Conservation (phyloP, 352 stramenopile genomes). For the Globisporangium carolinianum region DNA sequence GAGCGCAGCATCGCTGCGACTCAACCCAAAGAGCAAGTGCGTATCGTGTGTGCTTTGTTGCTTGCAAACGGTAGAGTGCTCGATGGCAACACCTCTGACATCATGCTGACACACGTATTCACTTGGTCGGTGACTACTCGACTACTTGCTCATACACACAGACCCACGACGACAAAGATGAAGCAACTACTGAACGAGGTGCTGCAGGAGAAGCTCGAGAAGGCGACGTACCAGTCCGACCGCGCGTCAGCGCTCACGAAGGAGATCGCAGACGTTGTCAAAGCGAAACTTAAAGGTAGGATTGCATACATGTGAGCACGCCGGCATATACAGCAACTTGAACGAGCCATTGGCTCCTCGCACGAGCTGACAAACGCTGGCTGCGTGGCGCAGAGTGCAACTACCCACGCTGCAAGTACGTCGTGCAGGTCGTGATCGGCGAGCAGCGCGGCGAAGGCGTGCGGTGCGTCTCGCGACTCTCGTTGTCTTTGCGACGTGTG, state of each 20-base stretch:
- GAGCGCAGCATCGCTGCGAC: conserved; percentile 31
- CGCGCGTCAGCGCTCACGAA: conserved; percentile 72
- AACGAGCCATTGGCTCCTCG: too few species aligned
- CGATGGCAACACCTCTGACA: too few species aligned
- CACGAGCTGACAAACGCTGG: not conserved
- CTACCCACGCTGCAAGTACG: conserved; percentile 85
- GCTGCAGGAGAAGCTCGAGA: conserved; percentile 61
- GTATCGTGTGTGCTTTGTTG: not conserved
- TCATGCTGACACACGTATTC: too few species aligned
- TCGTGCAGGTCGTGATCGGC: conserved; percentile 88
- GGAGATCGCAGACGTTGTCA: conserved; percentile 82
- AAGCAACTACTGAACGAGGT: conserved; percentile 67
- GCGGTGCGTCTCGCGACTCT: conserved; percentile 18
- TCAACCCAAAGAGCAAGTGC: conserved; percentile 55
- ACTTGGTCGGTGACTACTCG: not conserved
- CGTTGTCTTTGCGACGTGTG: too few species aligned
- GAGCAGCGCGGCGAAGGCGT: conserved; percentile 87
- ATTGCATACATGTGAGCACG: not conserved
- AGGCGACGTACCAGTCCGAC: conserved; percentile 64
- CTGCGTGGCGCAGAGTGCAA: conserved; percentile 30
- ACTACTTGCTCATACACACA: conserved; percentile 4
- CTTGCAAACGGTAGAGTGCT: not conserved
- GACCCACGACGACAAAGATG: conserved; percentile 75
- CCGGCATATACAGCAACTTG: too few species aligned
- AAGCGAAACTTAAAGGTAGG: conserved; percentile 73